Evolutionary conservation across 1,284 basidiomycete species (phyloP).

Genomic region (Malassezia equina): DNA sequence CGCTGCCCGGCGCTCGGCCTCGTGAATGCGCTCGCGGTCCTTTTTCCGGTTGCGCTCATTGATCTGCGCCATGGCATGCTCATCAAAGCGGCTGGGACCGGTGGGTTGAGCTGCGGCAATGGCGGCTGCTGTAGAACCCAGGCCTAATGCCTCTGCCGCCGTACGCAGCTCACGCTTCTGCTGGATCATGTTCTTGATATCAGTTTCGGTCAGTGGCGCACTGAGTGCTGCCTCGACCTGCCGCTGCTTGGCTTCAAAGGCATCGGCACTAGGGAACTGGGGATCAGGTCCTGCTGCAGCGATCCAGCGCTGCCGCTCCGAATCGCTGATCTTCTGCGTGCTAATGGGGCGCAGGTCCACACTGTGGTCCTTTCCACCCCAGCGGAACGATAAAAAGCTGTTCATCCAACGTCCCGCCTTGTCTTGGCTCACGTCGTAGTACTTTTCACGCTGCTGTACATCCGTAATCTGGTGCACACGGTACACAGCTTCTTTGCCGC

Average conservation of each 20-base stretch:
- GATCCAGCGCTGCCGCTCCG: slow-evolving; percentile 31
- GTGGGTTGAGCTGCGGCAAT: not conserved
- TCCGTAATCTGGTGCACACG: slow-evolving; percentile 67
- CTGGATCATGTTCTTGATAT: slow-evolving; percentile 27
- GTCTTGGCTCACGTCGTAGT: slow-evolving; percentile 62
- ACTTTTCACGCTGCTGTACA: slow-evolving; percentile 53
- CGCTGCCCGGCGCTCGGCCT: slow-evolving; percentile 59
- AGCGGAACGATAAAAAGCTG: slow-evolving; percentile 26
- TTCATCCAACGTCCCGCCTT: slow-evolving; percentile 29
- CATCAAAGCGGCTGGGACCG: slow-evolving; percentile 41
- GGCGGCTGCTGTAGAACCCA: not conserved
- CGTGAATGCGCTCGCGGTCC: slow-evolving; percentile 66
- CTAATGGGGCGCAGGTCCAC: slow-evolving; percentile 22
- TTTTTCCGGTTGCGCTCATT: slow-evolving; percentile 77
- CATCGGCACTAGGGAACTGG: slow-evolving; percentile 17
- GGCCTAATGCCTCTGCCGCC: slow-evolving; percentile 13
- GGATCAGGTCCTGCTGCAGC: slow-evolving; percentile 14
- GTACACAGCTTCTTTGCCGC: slow-evolving; percentile 59
- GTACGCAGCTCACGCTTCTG: slow-evolving; percentile 22
- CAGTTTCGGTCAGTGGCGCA: slow-evolving; percentile 28
- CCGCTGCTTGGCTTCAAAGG: slow-evolving; percentile 22
- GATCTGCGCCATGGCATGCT: slow-evolving; percentile 62
- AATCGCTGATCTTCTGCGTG: slow-evolving; percentile 23
- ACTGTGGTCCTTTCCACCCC: slow-evolving; percentile 23
- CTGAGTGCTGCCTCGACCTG: slow-evolving; percentile 28